Base-by-base conservation (phyloP, 768 basidiomycete genomes). In the Fomitopsis serialis region DNA sequence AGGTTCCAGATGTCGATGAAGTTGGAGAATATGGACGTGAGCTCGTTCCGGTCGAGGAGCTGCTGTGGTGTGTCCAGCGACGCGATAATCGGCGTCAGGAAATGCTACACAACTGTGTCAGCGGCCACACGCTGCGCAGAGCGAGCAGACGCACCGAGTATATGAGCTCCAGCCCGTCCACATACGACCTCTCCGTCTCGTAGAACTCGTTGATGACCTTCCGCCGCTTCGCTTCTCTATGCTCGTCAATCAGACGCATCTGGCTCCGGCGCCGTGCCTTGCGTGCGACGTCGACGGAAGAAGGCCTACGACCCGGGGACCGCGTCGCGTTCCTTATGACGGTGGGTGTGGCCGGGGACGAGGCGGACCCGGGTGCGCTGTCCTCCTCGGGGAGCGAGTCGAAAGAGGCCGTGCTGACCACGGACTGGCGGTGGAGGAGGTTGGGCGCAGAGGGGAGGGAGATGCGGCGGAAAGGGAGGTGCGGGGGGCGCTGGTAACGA, bases 1-100 rank as follows among this genome's bases (percentile, higher is more conserved):
- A 91, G 76, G 61, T 91, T 92, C 91, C 87, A 92, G 32, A 94
- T 92, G 68, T 93, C 91, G 63, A 92, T 85, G 58, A 93, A 92
- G 67, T 92, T 92, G 57, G 87, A 87, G 68, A 94, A 94, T 34
- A 92, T 74, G 12, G 82, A 76, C 0, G 84, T 87, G 53, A 93
- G 77, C 43, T 82, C 78, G 2, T 78, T 68, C 53, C 88, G 81
- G 54, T 82, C 75, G 47, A 93, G 75, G n/a, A 93, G 68, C 2
- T 89, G 85, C 23, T 79, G 74, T 3, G 81, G 60, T 2, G 80
- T 82, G 56, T 89, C 87, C 58, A 92, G 71, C 5, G 92, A 86
- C 19, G 73, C 72, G 57, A 93, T 83, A 54, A 94, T 83, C 2
- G 91, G 92, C 10, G 79, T 79, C 27, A 94, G 76, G 62, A 94